Conservation (phyloP, 2,329 filamentous ascomycete species). For the Aspergillus terreus region DNA sequence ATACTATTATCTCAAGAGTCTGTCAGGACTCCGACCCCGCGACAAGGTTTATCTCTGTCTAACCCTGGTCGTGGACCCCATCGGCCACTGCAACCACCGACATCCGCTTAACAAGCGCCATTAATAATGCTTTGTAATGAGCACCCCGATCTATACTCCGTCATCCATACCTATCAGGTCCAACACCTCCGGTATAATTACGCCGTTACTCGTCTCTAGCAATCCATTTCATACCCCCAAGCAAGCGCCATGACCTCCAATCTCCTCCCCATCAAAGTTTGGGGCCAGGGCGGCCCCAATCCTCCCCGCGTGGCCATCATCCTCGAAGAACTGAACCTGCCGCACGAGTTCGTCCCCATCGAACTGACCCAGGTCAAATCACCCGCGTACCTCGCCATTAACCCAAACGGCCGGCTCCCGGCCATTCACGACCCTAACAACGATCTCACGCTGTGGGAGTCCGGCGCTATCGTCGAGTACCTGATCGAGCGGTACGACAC, state of each 20-base stretch:
- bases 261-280: conserved; percentile 1
- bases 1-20: no score
- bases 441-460: conserved; percentile 38
- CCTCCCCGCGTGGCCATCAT: conserved; percentile 26
- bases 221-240: background rate
- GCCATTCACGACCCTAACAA: conserved; percentile 30
- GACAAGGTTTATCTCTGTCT: background rate
- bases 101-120: background rate
- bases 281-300: conserved; percentile 15
- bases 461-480: conserved; percentile 42
- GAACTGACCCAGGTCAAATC: conserved; percentile 22
- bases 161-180: no score
- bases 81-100: no score
- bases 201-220: no score
- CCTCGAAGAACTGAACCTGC: conserved; percentile 23
- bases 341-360: conserved; percentile 18
- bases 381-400: conserved; percentile 14
- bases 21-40: no score
- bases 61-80: background rate
- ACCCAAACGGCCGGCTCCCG: conserved; percentile 28
- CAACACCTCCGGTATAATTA: no score
- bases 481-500: conserved; percentile 42
- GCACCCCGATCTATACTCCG: no score
- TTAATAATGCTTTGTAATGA: background rate
- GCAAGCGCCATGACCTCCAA: background rate